phyloP scores from a whole-genome alignment of 73 alveolate genomes.

The Effrenium voratum region DNA sequence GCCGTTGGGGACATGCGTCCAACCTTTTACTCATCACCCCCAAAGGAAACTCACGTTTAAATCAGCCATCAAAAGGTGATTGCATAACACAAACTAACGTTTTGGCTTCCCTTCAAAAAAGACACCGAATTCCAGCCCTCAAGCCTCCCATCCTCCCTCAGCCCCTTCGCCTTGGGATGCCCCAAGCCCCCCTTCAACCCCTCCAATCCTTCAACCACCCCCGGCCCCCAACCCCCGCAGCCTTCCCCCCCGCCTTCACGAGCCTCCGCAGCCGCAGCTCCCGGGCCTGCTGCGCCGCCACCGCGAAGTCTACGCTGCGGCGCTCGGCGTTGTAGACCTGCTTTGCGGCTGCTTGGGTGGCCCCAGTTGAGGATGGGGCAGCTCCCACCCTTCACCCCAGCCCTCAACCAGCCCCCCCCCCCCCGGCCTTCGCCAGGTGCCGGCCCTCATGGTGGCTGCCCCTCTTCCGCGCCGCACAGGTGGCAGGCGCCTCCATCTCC shows the following conservation, averaged over 20 bases:
- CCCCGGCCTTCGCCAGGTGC: conserved; percentile 6
- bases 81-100: too few relatives aligned
- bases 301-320: conserved; percentile 17
- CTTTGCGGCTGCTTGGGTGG: background rate
- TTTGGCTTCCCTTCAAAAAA: too few relatives aligned
- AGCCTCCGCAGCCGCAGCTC: background rate
- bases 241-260: conserved; percentile 7
- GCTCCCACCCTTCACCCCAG: background rate
- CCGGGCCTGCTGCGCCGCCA: background rate
- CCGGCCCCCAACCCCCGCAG: background rate
- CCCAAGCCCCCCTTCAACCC: too few relatives aligned
- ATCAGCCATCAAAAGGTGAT: too few relatives aligned
- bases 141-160: too few relatives aligned
- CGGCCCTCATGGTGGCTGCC: conserved; percentile 1
- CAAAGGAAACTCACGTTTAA: too few relatives aligned
- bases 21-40: too few relatives aligned
- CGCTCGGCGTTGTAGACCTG: conserved; percentile 39
- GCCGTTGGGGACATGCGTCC: too few relatives aligned
- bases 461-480: background rate
- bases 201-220: too few relatives aligned
- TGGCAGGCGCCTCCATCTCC: background rate
- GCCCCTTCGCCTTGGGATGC: too few relatives aligned
- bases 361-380: background rate
- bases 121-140: too few relatives aligned
- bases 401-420: background rate